Evolutionary conservation across 805 yeast species (phyloP), one percentile per base, ranked within the genome.

Genomic region (Metschnikowia noctiluminum): DNA sequence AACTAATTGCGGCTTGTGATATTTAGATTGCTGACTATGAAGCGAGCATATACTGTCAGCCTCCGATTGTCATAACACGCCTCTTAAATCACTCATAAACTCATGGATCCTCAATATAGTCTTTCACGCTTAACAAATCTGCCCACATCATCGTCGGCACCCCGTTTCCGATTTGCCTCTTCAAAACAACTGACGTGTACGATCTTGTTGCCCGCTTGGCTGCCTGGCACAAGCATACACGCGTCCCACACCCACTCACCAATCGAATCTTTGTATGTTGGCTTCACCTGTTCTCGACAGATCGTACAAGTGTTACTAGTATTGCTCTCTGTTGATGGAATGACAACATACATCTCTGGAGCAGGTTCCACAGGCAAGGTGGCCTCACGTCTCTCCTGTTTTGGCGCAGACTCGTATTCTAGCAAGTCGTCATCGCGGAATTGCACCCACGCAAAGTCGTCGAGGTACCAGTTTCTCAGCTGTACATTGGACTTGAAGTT

Each of bases 391-490:
- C 46, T 44, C 7, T 45, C 42, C 38, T 27, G 43, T 12, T 42
- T 45, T 9, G 54, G 35, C 15, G 53, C 43, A 4, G 49, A 41
- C 39, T 46, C 58, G 50, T 60, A 72, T 52, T 73, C 77, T 40
- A 71, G 63, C 43, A 73, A 63, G 28, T 65, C 67, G 28, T 82
- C 90, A 61, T 89, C 96, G 50, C 79, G 81, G 69, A 87, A 89
- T 26, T 76, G 74, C 28, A 79, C 77, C 92, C 96, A 90, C 39
- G 82, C 82, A 26, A 75, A 72, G 53, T 81, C 86, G 52, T 81
- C 82, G 51, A 90, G 68, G 63, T 83, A 91, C 96, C 96, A 91
- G 57, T 83, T 78, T 58, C 97, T 73, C 38, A 88, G 84, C 62
- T 87, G 91, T 39, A 85, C 82, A 26, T 65, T 59, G 13, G 58